phyloP scores from a whole-genome alignment of 2,329 filamentous ascomycete genomes.

The Pleoardoris graminearum region DNA sequence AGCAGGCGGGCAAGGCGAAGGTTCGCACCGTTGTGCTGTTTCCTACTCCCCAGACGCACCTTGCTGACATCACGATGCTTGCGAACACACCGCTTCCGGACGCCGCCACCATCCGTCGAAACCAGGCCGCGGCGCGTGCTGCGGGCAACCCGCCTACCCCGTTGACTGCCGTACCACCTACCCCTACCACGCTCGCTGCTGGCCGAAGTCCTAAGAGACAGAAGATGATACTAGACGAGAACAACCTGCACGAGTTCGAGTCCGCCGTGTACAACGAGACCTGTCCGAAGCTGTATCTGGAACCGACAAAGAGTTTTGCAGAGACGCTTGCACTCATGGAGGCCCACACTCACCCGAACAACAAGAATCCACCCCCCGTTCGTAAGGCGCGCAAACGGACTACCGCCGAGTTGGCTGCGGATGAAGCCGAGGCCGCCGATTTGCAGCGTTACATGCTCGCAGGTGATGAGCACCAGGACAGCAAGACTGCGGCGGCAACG shows the following conservation, averaged over 20 bases:
- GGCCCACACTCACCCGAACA: slow-evolving; percentile 73
- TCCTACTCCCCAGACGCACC: slow-evolving; percentile 75
- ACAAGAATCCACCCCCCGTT: slow-evolving; percentile 74
- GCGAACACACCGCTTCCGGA: slow-evolving; percentile 66
- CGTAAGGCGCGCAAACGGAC: slow-evolving; percentile 92
- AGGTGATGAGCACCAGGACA: slow-evolving; percentile 79
- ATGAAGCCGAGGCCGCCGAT: slow-evolving; percentile 87
- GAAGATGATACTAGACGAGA: slow-evolving; percentile 75
- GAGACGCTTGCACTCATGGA: slow-evolving; percentile 75
- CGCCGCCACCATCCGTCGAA: slow-evolving; percentile 54
- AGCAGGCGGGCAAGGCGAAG: slow-evolving; percentile 54
- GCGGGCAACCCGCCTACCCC: slow-evolving; percentile 70
- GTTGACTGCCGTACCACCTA: slow-evolving; percentile 56
- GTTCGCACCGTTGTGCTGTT: slow-evolving; percentile 81
- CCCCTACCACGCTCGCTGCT: slow-evolving; percentile 59
- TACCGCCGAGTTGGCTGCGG: slow-evolving; percentile 89
- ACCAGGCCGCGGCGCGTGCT: slow-evolving; percentile 51
- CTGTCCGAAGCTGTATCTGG: slow-evolving; percentile 73
- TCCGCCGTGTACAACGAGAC: slow-evolving; percentile 74
- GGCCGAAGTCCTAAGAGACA: slow-evolving; percentile 71
- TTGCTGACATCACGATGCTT: slow-evolving; percentile 76
- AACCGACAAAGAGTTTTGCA: slow-evolving; percentile 70
- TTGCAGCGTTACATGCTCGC: slow-evolving; percentile 92
- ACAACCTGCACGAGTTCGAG: slow-evolving; percentile 74
- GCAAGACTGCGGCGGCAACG: slow-evolving; percentile 58